phyloP scores from a whole-genome alignment of 257 asterid genomes.

The Lycium barbarum region DNA sequence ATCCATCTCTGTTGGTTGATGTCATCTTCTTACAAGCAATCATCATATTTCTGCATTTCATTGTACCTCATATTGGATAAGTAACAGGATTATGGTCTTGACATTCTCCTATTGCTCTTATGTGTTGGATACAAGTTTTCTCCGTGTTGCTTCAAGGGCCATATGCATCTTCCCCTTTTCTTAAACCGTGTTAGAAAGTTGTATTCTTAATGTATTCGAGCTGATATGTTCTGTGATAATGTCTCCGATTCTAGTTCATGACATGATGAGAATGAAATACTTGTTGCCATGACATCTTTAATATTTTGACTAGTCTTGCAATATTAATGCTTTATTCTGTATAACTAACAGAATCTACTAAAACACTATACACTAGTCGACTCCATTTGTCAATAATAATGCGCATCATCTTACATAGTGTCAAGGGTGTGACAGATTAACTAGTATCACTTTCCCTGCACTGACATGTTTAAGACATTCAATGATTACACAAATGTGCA shows the following conservation, averaged over 20 bases:
- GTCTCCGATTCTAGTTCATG: neutral
- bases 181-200: neutral
- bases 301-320: neutral
- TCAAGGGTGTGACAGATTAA: neutral
- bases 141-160: neutral
- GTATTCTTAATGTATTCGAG: neutral
- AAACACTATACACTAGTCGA: neutral
- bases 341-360: constrained; percentile 7
- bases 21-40: constrained; percentile 1
- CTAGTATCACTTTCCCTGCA: neutral
- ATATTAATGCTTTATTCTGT: neutral
- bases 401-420: neutral
- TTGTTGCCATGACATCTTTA: constrained; percentile 9
- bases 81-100: neutral
- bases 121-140: neutral
- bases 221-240: neutral
- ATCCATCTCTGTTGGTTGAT: neutral
- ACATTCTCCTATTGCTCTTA: neutral
- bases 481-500: neutral
- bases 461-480: neutral
- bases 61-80: constrained; percentile 3
- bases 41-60: neutral
- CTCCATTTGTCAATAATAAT: neutral
- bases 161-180: neutral
- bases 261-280: neutral